Evolutionary conservation across 176 grass and related monocot species (phyloP).

Genomic region (Alopecurus myosuroides): DNA sequence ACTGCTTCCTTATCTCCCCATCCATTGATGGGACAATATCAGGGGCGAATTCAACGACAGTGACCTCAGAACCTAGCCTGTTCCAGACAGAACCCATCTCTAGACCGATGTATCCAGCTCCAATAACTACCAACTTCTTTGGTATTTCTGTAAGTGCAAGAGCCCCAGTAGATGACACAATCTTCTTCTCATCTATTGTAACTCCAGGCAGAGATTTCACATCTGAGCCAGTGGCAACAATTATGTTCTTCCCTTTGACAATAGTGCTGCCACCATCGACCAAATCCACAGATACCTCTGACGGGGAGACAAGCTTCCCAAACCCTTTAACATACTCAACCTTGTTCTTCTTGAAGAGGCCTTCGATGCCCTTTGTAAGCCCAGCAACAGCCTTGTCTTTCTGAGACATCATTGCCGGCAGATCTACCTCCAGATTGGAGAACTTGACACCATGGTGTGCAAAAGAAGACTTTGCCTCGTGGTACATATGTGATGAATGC

Average conservation of each 20-base stretch:
- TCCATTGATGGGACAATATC: conserved; percentile 91
- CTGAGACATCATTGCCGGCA: conserved; percentile 79
- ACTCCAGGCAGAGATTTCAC: conserved; percentile 78
- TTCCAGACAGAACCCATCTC: conserved; percentile 94
- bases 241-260: conserved; percentile 66
- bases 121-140: conserved; percentile 82
- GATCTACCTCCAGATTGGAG: conserved; percentile 62
- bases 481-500: conserved; percentile 84
- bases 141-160: conserved; percentile 58
- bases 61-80: conserved; percentile 76
- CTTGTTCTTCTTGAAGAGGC: conserved; percentile 91
- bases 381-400: conserved; percentile 87
- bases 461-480: conserved; percentile 73
- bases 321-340: conserved; percentile 75
- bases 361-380: conserved; percentile 77
- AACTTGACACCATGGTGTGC: conserved; percentile 74
- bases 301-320: conserved; percentile 65
- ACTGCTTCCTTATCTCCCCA: conserved; percentile 85
- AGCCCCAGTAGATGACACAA: conserved; percentile 85
- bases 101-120: conserved; percentile 78
- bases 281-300: conserved; percentile 72
- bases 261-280: conserved; percentile 48
- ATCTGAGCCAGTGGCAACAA: conserved; percentile 78
- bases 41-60: conserved; percentile 78
- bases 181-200: conserved; percentile 80